Evolutionary conservation across 768 basidiomycete species (phyloP), one percentile per base, ranked within the genome.

Genomic region (Mycena rosella): DNA sequence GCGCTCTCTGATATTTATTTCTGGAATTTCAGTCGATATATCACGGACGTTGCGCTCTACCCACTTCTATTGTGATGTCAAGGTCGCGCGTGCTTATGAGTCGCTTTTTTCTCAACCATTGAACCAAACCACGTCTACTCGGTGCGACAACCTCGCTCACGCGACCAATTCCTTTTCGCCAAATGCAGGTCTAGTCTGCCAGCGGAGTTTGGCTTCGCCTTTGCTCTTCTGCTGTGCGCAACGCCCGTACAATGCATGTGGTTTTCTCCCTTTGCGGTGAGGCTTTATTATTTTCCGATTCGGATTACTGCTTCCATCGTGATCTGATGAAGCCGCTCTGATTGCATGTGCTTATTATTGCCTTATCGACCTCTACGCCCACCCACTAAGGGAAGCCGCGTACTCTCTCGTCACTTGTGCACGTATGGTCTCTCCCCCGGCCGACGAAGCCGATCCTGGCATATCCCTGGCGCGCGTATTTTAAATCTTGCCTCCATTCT

Each of bases 281-380:
- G 26, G 14, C 26, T 54, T 30, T n/a, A 26, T 26, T 55, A 27
- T 18, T 65, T 48, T 52, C n/a, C n/a, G n/a, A n/a, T n/a, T n/a
- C n/a, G n/a, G n/a, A n/a, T n/a, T n/a, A n/a, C n/a, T n/a, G n/a
- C n/a, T n/a, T n/a, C n/a, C 63, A 69, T 65, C 58, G 42, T 65
- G 63, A 64, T 60, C 32, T 26, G 15, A 60, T 18, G 60, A 59
- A 65, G 59, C 36, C 40, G 14, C 52, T 26, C 0, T 56, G 48
- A 62, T 34, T 65, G 55, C 40, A 44, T 63, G 65, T 61, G 64
- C 59, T 53, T 47, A 40, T 45, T 29, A 13, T 40, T 44, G 47
- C 34, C 59, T 69, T 65, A 65, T 70, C 68, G 53, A 51, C 26
- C 40, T 51, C 26, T n/a, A 44, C 20, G 49, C 40, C 47, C 24